Conservation (phyloP, 2,329 filamentous ascomycete genomes). For the Phaeoacremonium minimum region DNA sequence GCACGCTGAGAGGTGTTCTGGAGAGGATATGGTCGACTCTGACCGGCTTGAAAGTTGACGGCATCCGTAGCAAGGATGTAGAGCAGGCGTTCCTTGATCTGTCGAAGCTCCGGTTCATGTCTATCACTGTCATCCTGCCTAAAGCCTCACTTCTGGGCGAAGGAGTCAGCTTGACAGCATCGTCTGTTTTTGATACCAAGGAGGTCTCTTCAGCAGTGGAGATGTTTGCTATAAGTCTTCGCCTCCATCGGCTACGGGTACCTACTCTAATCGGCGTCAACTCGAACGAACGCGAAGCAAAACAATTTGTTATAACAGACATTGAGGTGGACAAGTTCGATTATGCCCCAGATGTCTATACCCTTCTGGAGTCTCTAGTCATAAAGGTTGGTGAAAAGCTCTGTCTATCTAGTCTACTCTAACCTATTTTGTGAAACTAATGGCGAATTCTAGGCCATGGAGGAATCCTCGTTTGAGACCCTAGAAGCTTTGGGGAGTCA, state of each 20-base stretch:
- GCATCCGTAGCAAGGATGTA: slow-evolving; percentile 19
- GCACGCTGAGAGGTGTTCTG: slow-evolving; percentile 22
- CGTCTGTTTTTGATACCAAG: slow-evolving; percentile 32
- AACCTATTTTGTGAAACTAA: background rate
- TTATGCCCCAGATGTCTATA: slow-evolving; percentile 43
- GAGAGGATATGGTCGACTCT: slow-evolving; percentile 30
- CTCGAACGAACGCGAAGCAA: slow-evolving; percentile 60
- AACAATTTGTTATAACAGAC: slow-evolving; percentile 62
- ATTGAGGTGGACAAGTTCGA: slow-evolving; percentile 55
- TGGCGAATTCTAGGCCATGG: slow-evolving; percentile 47
- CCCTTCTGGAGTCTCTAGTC: slow-evolving; percentile 53
- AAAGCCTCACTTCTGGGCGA: slow-evolving; percentile 66
- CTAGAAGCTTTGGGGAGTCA: slow-evolving; percentile 56
- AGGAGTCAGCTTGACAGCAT: slow-evolving; percentile 48
- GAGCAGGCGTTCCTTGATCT: slow-evolving; percentile 28
- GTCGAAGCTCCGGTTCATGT: slow-evolving; percentile 36
- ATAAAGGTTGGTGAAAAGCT: slow-evolving; percentile 54
- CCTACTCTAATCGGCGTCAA: slow-evolving; percentile 72
- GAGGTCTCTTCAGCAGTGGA: slow-evolving; percentile 13
- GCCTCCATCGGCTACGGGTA: slow-evolving; percentile 54
- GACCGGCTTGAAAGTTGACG: slow-evolving; percentile 28
- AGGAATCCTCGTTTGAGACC: slow-evolving; percentile 55
- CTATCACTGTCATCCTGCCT: slow-evolving; percentile 53
- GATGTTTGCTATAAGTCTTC: slow-evolving; percentile 30
- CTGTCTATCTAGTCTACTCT: slow-evolving; percentile 1